Percentiles rank a stretch among this genome's conserved stretches.
phyloP scores from a whole-genome alignment of 768 basidiomycete species.

The Pleurotus giganteus region DNA sequence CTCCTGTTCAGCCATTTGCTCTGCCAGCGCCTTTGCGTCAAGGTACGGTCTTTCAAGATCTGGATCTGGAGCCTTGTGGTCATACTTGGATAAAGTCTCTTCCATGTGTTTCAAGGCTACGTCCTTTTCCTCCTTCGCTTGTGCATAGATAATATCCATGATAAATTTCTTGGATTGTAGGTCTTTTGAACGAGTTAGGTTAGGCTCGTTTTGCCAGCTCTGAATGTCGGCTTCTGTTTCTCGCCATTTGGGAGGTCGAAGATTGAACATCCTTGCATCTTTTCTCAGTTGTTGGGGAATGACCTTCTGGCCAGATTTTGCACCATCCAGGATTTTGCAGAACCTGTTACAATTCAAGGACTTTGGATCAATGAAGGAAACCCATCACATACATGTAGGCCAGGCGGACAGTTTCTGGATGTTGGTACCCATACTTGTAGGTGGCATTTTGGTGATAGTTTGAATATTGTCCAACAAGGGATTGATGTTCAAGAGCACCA shows the following conservation, averaged over 20 bases:
- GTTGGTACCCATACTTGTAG: constrained; percentile 50
- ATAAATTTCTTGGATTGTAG: constrained; percentile 18
- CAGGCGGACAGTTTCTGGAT: constrained; percentile 46
- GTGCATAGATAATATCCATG: constrained; percentile 24
- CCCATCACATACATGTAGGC: constrained; percentile 42
- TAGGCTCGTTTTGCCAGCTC: constrained; percentile 14
- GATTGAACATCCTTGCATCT: constrained; percentile 23
- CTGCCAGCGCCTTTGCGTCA: constrained; percentile 24
- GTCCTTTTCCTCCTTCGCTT: not conserved
- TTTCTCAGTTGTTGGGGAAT: constrained; percentile 17
- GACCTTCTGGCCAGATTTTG: constrained; percentile 43
- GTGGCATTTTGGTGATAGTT: constrained; percentile 54
- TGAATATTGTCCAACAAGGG: constrained; percentile 53
- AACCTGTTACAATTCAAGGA: constrained; percentile 27
- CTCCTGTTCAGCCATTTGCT: constrained; percentile 14
- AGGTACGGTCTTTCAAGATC: constrained; percentile 36
- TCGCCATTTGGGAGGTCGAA: constrained; percentile 20
- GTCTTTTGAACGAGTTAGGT: constrained; percentile 12
- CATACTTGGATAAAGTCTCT: not conserved
- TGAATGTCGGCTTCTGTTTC: constrained; percentile 20
- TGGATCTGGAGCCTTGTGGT: constrained; percentile 15
- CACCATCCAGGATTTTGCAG: constrained; percentile 40
- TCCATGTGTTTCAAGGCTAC: not conserved
- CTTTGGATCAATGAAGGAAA: constrained; percentile 11
- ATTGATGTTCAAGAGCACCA: constrained; percentile 41